These are phyloP conservation scores for Helenozyma rhizophorensis DNA, from an alignment of 805 yeast genomes.

Conservation along the genomic window DNA sequence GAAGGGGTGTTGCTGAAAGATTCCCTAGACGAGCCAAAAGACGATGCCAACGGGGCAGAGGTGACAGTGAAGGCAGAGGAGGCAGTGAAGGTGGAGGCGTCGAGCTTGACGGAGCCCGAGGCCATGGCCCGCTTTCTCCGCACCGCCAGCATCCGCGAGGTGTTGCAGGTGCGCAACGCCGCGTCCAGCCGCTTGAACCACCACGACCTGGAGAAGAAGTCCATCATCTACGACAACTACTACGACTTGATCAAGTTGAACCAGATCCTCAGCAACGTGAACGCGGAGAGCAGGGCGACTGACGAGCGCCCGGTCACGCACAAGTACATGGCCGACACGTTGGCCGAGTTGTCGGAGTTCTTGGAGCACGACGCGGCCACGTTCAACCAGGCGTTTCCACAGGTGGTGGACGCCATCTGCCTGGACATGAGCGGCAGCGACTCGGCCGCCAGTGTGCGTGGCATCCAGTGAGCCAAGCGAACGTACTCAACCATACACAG, in stretches of 20 bases:
- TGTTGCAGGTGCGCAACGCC: slow-evolving; percentile 12
- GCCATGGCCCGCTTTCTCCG: slow-evolving; percentile 7
- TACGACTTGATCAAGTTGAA: slow-evolving; percentile 67
- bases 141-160: slow-evolving; percentile 7
- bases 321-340: slow-evolving; percentile 7
- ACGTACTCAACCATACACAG: too few relatives aligned
- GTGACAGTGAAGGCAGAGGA: background rate
- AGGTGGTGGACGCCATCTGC: slow-evolving; percentile 8
- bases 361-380: slow-evolving; percentile 9
- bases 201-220: slow-evolving; percentile 59
- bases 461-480: too few relatives aligned
- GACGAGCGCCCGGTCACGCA: slow-evolving; percentile 3
- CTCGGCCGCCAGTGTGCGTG: slow-evolving; percentile 12
- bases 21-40: background rate
- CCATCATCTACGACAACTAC: slow-evolving; percentile 71
- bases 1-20: too few relatives aligned
- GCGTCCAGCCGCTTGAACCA: slow-evolving; percentile 42
- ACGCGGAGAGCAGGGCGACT: slow-evolving; percentile 3
- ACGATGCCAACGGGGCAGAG: background rate
- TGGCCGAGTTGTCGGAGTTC: slow-evolving; percentile 6
- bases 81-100: too few relatives aligned
- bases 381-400: slow-evolving; percentile 13
- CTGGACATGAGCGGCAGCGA: slow-evolving; percentile 6
- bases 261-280: slow-evolving; percentile 38
- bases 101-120: slow-evolving; percentile 3